phyloP scores from a whole-genome alignment of 2,329 filamentous ascomycete genomes.

The Colletotrichum brevisporum region DNA sequence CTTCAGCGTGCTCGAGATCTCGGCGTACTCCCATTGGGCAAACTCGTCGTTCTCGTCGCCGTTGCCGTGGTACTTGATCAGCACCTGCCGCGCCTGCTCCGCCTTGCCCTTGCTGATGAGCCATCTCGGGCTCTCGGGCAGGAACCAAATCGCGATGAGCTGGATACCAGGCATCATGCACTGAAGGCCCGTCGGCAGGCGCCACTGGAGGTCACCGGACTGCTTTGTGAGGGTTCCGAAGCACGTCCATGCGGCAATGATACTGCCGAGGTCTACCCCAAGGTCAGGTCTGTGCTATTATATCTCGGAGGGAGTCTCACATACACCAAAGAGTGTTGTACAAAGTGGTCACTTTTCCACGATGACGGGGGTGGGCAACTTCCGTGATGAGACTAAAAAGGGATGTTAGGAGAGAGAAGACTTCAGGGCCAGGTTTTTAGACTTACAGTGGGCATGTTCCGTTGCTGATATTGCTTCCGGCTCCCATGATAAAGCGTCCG shows the following conservation, averaged over 20 bases:
- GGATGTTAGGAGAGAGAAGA: no score
- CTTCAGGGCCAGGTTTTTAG: no score
- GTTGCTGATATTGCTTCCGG: slow-evolving; percentile 63
- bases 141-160: slow-evolving; percentile 56
- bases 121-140: slow-evolving; percentile 74
- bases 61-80: slow-evolving; percentile 54
- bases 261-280: slow-evolving; percentile 44
- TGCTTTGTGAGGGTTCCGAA: slow-evolving; percentile 58
- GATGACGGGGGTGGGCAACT: slow-evolving; percentile 64
- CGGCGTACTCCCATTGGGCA: slow-evolving; percentile 39
- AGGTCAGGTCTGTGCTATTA: no score
- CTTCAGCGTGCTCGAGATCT: slow-evolving; percentile 55
- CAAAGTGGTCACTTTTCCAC: slow-evolving; percentile 61
- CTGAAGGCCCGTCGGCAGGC: slow-evolving; percentile 57
- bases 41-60: slow-evolving; percentile 37
- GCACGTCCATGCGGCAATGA: slow-evolving; percentile 61
- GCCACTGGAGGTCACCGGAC: slow-evolving; percentile 61
- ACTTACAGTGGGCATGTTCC: slow-evolving; percentile 57
- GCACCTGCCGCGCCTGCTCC: slow-evolving; percentile 64
- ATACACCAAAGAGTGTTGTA: slow-evolving; percentile 64
- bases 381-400: slow-evolving; percentile 57
- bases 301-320: no score
- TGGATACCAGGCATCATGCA: slow-evolving; percentile 60
- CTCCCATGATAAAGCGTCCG: slow-evolving; percentile 68
- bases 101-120: slow-evolving; percentile 65